Conservation (phyloP, 108 stramenopile genomes). For the Nitzschia inconspicua region DNA sequence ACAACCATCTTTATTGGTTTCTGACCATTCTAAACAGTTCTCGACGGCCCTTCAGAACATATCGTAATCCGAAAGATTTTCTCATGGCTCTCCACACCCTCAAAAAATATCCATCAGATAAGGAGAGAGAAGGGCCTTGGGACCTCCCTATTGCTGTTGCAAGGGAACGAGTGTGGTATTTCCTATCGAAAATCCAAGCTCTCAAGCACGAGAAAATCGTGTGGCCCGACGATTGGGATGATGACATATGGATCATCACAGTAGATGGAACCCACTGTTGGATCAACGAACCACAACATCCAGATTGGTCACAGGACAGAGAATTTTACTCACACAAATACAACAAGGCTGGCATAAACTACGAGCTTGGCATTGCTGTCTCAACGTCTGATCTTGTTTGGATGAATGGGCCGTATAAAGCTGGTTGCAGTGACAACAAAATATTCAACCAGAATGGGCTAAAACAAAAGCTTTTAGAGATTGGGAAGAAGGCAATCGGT, state of each 20-base stretch:
- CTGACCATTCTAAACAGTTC: no score
- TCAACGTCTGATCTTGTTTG: slow-evolving; percentile 1
- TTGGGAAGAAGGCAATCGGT: neutral
- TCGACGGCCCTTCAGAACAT: no score
- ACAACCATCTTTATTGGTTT: no score
- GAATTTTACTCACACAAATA: slow-evolving; percentile 14
- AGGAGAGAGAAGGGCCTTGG: no score
- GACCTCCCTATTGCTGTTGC: no score
- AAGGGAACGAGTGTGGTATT: slow-evolving; percentile 2
- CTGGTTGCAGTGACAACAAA: slow-evolving; percentile 4
- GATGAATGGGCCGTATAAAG: slow-evolving; percentile 29
- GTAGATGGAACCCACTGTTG: slow-evolving; percentile 18
- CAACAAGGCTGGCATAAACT: slow-evolving; percentile 17
- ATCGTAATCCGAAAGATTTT: no score
- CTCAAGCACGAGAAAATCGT: slow-evolving; percentile 14
- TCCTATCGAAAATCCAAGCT: neutral
- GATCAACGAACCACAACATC: slow-evolving; percentile 5
- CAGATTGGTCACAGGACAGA: neutral
- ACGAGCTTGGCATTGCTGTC: slow-evolving; percentile 17
- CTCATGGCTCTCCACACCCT: no score
- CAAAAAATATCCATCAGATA: no score
- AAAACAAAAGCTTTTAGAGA: neutral
- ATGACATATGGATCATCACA: slow-evolving; percentile 10
- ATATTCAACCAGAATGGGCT: slow-evolving; percentile 18
- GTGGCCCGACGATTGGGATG: slow-evolving; percentile 11